A percentile compares a stretch with the other conserved stretches of the same genome.
phyloP scores from a whole-genome alignment of 768 basidiomycete species.

The Lactarius pseudohatsudake region DNA sequence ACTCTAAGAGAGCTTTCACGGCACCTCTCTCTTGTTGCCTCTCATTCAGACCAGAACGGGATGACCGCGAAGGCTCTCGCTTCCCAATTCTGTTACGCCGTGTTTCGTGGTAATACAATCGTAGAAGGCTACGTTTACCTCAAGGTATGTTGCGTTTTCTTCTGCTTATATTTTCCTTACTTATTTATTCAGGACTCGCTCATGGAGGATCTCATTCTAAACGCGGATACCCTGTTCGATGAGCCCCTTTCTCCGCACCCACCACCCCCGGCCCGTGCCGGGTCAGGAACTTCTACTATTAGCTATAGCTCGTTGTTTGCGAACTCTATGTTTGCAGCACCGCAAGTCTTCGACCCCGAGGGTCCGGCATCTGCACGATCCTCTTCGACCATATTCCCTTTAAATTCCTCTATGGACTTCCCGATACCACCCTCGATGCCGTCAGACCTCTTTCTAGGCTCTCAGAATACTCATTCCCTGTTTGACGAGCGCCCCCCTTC shows the following conservation, averaged over 20 bases:
- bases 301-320: no score
- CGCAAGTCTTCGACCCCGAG: no score
- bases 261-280: conserved; percentile 54
- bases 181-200: conserved; percentile 51
- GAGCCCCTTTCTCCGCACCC: conserved; percentile 52
- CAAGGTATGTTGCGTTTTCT: conserved; percentile 49
- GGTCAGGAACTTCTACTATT: no score
- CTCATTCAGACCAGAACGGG: conserved; percentile 73
- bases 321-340: no score
- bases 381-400: not conserved
- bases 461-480: no score
- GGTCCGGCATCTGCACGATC: not conserved
- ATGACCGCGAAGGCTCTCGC: conserved; percentile 94
- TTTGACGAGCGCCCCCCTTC: no score
- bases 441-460: not conserved
- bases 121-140: conserved; percentile 76
- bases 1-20: conserved; percentile 79
- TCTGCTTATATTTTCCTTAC: not conserved
- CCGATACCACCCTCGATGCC: no score
- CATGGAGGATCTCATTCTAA: conserved; percentile 83
- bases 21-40: conserved; percentile 73
- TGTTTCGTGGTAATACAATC: conserved; percentile 91
- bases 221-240: conserved; percentile 68
- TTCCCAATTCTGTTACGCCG: conserved; percentile 83
- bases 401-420: no score